These are phyloP conservation scores for Globisporangium ultimum DNA, from an alignment of 352 stramenopile species.

Conservation along the genomic window DNA sequence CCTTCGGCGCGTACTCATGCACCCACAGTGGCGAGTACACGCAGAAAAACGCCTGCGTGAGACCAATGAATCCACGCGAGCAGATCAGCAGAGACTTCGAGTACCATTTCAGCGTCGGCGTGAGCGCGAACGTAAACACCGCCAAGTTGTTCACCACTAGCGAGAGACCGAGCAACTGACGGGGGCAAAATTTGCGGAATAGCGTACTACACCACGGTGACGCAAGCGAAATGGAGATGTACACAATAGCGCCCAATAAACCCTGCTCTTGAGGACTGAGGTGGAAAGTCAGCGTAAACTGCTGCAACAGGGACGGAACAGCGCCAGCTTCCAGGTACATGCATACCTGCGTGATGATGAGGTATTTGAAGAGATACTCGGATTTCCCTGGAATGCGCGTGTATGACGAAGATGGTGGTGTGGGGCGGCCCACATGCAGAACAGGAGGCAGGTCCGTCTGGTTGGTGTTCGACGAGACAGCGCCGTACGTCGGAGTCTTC, in stretches of 20 bases:
- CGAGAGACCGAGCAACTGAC: constrained; percentile 59
- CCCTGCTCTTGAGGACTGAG: constrained; percentile 79
- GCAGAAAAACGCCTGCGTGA: constrained; percentile 80
- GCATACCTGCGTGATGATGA: constrained; percentile 81
- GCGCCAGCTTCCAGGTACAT: constrained; percentile 87
- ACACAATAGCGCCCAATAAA: constrained; percentile 76
- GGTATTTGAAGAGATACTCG: constrained; percentile 84
- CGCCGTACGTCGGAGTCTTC: constrained; percentile 2
- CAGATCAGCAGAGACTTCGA: constrained; percentile 77
- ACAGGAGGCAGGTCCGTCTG: not conserved
- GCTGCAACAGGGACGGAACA: constrained; percentile 76
- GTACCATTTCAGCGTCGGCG: constrained; percentile 55
- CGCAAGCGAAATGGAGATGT: constrained; percentile 77
- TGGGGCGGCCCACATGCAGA: not conserved
- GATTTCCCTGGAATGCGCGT: constrained; percentile 15
- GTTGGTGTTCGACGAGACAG: not conserved
- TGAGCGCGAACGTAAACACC: constrained; percentile 67
- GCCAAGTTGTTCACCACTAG: constrained; percentile 78
- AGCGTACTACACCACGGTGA: constrained; percentile 80
- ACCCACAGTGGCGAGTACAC: constrained; percentile 87
- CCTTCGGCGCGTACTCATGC: constrained; percentile 77
- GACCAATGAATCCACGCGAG: constrained; percentile 64
- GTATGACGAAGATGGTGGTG: not conserved
- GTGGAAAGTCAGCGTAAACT: constrained; percentile 78
- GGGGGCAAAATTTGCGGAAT: constrained; percentile 73